Conservation (phyloP, 2,329 filamentous ascomycete genomes). For the Pestalotiopsis sp. region DNA sequence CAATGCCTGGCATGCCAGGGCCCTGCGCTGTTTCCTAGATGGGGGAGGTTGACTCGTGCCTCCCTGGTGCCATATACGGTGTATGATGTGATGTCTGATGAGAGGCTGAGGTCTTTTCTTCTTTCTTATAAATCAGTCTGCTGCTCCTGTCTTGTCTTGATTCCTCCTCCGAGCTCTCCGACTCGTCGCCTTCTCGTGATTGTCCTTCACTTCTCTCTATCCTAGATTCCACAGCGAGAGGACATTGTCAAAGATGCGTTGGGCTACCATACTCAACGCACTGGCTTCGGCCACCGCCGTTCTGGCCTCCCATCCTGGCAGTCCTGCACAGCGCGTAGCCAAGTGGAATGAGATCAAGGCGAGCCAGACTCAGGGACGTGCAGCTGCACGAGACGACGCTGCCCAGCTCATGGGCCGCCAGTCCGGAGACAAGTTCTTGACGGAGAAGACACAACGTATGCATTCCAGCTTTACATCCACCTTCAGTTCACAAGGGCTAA, state of each 20-base stretch:
- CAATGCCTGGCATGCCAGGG: neutral
- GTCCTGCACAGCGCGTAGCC: neutral
- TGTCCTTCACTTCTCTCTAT: neutral
- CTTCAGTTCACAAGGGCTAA: neutral
- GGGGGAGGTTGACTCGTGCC: neutral
- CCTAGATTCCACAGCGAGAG: too few relatives aligned
- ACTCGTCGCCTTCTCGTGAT: neutral
- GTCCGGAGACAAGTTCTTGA: conserved; percentile 11
- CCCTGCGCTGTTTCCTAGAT: neutral
- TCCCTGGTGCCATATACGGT: neutral
- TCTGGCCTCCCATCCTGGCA: conserved; percentile 9
- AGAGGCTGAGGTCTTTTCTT: neutral
- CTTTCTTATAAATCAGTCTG: neutral
- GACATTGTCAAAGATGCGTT: conserved; percentile 4
- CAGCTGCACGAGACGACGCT: neutral
- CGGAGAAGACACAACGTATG: conserved; percentile 5
- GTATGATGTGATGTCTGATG: neutral
- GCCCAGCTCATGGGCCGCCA: conserved; percentile 7
- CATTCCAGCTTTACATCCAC: neutral
- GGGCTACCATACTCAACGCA: neutral
- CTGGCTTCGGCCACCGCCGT: conserved; percentile 10
- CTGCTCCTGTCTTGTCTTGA: neutral
- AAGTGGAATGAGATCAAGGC: conserved; percentile 3
- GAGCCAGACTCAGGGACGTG: neutral
- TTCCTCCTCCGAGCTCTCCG: neutral